A percentile compares a stretch with the other conserved stretches of the same genome.
phyloP scores from a whole-genome alignment of 2,329 filamentous ascomycete genomes.

The Aspergillus unguis region DNA sequence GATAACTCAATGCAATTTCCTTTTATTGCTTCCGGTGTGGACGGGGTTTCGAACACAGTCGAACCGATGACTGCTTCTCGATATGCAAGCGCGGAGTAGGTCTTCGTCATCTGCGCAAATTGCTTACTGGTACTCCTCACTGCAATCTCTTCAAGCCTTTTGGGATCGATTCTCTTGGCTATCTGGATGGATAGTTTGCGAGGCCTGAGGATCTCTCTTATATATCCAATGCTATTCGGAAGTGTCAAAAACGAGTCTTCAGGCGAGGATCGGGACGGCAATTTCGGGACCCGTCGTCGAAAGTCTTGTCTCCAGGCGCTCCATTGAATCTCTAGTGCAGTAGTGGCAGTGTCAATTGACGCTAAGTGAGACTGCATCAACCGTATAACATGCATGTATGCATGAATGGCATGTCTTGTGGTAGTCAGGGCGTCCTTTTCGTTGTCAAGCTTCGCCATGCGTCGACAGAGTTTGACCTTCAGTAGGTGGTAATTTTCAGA shows the following conservation, averaged over 20 bases:
- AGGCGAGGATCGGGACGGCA: constrained; percentile 40
- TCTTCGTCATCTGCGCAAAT: constrained; percentile 9
- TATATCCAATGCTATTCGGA: constrained; percentile 39
- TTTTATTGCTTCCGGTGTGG: not conserved
- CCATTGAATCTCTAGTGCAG: constrained; percentile 39
- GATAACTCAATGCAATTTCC: constrained; percentile 23
- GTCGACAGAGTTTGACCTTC: constrained; percentile 54
- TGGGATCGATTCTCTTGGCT: not conserved
- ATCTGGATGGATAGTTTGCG: not conserved
- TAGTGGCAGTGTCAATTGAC: constrained; percentile 28
- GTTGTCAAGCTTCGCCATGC: constrained; percentile 56
- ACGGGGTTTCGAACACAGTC: not conserved
- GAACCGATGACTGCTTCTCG: constrained; percentile 9
- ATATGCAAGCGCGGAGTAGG: constrained; percentile 15
- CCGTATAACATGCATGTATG: constrained; percentile 1
- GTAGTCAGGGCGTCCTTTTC: constrained; percentile 25
- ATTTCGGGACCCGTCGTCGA: constrained; percentile 39
- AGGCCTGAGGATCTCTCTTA: constrained; percentile 21
- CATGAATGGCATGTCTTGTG: constrained; percentile 18
- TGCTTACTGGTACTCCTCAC: constrained; percentile 9
- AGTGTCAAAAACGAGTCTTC: constrained; percentile 38
- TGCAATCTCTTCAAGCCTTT: not conserved
- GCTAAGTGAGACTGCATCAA: constrained; percentile 23
- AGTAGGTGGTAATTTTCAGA: constrained; percentile 42
- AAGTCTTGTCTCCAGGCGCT: constrained; percentile 37